Evolutionary conservation across 2,329 filamentous ascomycete species (phyloP).

Genomic region (Aspergillus ustus): DNA sequence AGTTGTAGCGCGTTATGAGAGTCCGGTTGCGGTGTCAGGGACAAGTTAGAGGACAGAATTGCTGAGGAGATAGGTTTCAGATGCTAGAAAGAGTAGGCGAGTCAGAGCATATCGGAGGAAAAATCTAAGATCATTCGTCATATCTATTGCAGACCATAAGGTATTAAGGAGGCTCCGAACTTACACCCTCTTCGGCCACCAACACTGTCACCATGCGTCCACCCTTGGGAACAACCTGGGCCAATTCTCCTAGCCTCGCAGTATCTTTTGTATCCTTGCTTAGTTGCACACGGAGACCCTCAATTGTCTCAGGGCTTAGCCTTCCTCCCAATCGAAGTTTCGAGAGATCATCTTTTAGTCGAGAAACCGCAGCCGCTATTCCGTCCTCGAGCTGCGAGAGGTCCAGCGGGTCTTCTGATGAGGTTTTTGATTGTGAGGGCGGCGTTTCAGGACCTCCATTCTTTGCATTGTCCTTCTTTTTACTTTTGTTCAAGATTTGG

Average conservation of each 20-base stretch:
- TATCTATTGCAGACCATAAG: background rate
- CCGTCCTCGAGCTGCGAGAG: constrained; percentile 61
- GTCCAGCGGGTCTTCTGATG: constrained; percentile 62
- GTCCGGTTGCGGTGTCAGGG: constrained; percentile 49
- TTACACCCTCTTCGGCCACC: constrained; percentile 66
- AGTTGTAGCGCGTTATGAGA: constrained; percentile 50
- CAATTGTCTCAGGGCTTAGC: constrained; percentile 66
- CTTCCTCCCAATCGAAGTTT: constrained; percentile 66
- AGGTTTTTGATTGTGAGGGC: constrained; percentile 36
- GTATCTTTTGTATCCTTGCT: constrained; percentile 57
- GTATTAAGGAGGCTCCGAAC: constrained; percentile 29
- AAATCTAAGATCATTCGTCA: background rate
- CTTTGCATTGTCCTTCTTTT: constrained; percentile 61
- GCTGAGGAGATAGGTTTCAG: constrained; percentile 51
- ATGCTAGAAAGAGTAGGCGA: constrained; percentile 37
- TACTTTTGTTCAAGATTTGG: constrained; percentile 50
- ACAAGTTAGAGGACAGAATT: constrained; percentile 47
- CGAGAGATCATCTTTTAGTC: constrained; percentile 64
- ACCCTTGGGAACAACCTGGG: constrained; percentile 69
- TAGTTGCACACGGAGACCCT: constrained; percentile 64
- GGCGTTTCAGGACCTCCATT: constrained; percentile 41
- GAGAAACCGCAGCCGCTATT: constrained; percentile 59
- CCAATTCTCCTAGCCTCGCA: constrained; percentile 64
- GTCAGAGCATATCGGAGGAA: background rate
- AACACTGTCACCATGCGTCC: constrained; percentile 65